Percentiles rank a stretch among this genome's conserved stretches.
Conservation (phyloP, 2,329 filamentous ascomycete species). For the Paraphoma sp. region DNA sequence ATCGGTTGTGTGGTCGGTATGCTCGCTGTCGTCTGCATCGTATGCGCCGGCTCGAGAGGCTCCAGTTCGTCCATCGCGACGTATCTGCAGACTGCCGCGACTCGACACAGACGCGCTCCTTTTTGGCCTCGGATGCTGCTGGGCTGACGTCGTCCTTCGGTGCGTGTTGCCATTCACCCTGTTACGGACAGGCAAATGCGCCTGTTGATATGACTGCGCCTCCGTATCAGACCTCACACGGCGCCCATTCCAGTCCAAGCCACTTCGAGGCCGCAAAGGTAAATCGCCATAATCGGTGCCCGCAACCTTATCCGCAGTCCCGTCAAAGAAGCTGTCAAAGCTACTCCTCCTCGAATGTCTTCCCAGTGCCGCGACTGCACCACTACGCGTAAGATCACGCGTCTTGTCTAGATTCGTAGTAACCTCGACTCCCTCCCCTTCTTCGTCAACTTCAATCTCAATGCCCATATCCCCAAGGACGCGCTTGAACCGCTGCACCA, state of each 20-base stretch:
- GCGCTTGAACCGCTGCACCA: constrained; percentile 74
- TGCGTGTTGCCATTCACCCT: constrained; percentile 28
- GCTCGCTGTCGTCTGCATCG: constrained; percentile 37
- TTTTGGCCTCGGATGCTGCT: constrained; percentile 22
- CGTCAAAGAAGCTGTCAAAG: constrained; percentile 66
- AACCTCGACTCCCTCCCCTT: constrained; percentile 48
- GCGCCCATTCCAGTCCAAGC: constrained; percentile 17
- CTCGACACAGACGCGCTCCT: constrained; percentile 44
- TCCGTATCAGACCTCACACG: constrained; percentile 37
- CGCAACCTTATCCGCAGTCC: constrained; percentile 60
- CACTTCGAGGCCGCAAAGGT: constrained; percentile 24
- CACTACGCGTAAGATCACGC: constrained; percentile 26
- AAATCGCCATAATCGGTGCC: constrained; percentile 38
- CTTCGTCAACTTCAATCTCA: constrained; percentile 68
- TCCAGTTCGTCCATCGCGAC: constrained; percentile 21
- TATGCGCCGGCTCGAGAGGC: constrained; percentile 21
- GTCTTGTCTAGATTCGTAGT: constrained; percentile 40
- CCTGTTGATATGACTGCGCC: constrained; percentile 26
- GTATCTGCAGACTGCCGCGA: constrained; percentile 44
- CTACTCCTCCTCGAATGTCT: constrained; percentile 56
- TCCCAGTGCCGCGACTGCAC: constrained; percentile 27
- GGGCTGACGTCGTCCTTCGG: constrained; percentile 26
- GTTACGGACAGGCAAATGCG: constrained; percentile 34
- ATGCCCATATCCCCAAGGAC: constrained; percentile 66
- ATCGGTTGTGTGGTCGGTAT: constrained; percentile 37